A percentile compares a stretch with the other conserved stretches of the same genome.
These are phyloP conservation scores for Eucalyptus regnans DNA, from an alignment of 345 rosid genomes.

Conservation along the genomic window DNA sequence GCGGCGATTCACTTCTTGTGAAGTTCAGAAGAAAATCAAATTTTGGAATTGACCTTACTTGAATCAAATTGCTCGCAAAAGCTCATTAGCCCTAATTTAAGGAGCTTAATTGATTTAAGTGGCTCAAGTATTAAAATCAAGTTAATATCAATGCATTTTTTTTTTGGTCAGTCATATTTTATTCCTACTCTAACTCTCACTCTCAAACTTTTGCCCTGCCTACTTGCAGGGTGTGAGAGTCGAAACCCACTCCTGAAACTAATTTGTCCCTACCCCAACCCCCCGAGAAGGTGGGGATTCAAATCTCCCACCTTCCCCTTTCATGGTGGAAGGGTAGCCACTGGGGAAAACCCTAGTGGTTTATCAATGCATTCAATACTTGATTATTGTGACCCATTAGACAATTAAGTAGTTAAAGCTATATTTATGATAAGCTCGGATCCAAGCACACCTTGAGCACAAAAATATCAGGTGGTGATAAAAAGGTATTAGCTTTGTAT, in stretches of 20 bases:
- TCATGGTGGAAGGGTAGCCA: no score
- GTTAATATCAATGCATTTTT: background rate
- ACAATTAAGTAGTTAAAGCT: background rate
- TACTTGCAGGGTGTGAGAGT: no score
- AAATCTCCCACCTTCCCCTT: no score
- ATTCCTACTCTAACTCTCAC: no score
- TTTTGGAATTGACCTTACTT: background rate
- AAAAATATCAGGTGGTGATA: background rate
- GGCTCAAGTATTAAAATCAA: background rate
- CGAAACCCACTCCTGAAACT: no score
- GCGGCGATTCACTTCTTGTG: background rate
- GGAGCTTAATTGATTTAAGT: background rate
- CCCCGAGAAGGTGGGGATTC: no score
- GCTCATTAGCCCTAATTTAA: background rate
- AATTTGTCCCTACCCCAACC: no score
- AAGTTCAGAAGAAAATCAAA: background rate
- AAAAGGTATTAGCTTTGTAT: background rate
- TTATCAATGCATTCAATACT: background rate
- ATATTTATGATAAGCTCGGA: background rate
- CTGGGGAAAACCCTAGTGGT: no score
- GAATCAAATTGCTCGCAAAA: background rate
- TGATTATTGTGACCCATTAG: background rate
- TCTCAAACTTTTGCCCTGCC: no score
- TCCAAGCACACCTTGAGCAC: background rate
- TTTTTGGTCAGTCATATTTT: no score